phyloP scores from a whole-genome alignment of 345 rosid genomes.

The Cardiospermum halicacabum region DNA sequence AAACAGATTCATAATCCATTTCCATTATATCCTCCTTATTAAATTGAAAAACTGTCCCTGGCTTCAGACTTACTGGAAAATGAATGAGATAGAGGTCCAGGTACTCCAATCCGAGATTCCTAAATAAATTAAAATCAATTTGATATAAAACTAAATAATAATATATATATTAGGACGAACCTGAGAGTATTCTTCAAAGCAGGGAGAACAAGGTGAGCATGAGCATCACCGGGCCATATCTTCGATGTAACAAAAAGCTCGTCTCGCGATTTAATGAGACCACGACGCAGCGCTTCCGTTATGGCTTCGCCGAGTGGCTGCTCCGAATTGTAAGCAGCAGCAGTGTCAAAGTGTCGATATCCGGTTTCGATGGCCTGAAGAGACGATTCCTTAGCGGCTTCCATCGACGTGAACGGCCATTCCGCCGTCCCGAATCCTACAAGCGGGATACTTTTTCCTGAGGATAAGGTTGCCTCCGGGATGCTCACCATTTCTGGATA shows the following conservation, averaged over 20 bases:
- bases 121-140: not conserved
- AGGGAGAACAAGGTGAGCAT: not conserved
- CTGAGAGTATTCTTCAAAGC: not conserved
- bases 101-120: constrained; percentile 20
- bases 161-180: too few relatives aligned
- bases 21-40: not conserved
- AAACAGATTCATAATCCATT: constrained; percentile 18
- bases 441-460: constrained; percentile 17
- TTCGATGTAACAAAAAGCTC: constrained; percentile 11
- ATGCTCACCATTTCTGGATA: constrained; percentile 8
- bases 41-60: not conserved
- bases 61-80: constrained; percentile 17
- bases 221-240: not conserved
- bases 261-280: not conserved
- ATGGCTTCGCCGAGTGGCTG: constrained; percentile 34
- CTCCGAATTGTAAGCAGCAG: constrained; percentile 24
- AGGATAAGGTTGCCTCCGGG: constrained; percentile 7
- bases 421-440: constrained; percentile 26
- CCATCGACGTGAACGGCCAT: constrained; percentile 10
- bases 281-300: not conserved
- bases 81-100: constrained; percentile 19
- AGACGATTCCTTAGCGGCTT: constrained; percentile 12
- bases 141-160: not conserved
- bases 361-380: constrained; percentile 29
- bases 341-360: constrained; percentile 34